Evolutionary conservation across 169 alveolate species (phyloP).

Genomic region (Eimeria maxima): DNA sequence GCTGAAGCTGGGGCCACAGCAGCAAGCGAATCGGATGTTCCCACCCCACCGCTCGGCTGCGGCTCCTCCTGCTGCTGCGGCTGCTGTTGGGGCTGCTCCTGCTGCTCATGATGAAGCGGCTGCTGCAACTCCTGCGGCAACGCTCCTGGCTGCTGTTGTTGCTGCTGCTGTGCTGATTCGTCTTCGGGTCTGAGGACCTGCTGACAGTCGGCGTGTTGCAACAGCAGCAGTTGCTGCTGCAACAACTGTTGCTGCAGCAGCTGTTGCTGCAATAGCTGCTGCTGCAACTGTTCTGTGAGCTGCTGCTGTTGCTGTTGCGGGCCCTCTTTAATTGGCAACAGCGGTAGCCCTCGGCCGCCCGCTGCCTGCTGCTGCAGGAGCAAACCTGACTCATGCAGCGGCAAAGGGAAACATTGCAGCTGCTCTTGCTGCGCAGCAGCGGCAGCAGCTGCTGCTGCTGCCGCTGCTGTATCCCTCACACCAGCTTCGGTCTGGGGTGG

Average conservation of each 20-base stretch:
- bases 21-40: neutral
- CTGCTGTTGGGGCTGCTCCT: neutral
- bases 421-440: conserved; percentile 34
- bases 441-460: conserved; percentile 10
- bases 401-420: conserved; percentile 33
- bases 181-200: neutral
- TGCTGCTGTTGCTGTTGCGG: conserved; percentile 26
- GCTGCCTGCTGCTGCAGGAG: conserved; percentile 49
- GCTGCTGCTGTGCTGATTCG: conserved; percentile 23
- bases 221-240: conserved; percentile 28
- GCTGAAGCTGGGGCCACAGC: neutral
- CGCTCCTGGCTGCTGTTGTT: neutral
- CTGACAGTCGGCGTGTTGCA: conserved; percentile 5
- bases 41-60: neutral
- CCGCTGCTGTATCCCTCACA: neutral
- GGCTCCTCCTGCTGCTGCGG: conserved; percentile 5
- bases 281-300: conserved; percentile 40
- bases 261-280: conserved; percentile 57
- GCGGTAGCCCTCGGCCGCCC: conserved; percentile 5
- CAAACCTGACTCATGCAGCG: conserved; percentile 45
- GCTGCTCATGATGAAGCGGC: conserved; percentile 11
- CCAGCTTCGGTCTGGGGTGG: conserved; percentile 1
- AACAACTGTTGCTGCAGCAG: conserved; percentile 22
- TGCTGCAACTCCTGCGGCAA: neutral
- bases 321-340: conserved; percentile 1